Evolutionary conservation across 371 early-diverging fungal genomes (phyloP), one percentile per base, ranked within the genome.

Genomic region (Actinomucor elegans): DNA sequence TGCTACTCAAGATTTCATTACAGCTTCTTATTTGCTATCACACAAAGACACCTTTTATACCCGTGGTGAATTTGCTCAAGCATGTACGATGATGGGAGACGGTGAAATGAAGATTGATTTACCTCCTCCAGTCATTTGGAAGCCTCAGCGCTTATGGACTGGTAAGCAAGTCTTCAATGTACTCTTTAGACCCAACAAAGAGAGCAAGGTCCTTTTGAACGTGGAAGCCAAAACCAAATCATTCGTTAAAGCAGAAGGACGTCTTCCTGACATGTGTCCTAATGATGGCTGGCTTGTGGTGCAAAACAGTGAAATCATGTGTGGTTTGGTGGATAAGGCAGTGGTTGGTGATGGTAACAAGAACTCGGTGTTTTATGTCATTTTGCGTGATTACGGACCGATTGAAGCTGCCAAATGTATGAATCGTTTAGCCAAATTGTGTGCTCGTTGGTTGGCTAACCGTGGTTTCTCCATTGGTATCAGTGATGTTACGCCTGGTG

Each of bases 1-100:
- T 17, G 97, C 98, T 27, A 99, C 96, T 23, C 99, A 99, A 76
- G 99, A 99, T 87, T 99, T 99, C 80, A 95, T 99, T 59, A 99
- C 99, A 4, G 94, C 96, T 1, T 82, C 94, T 8, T 99, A 94
- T 65, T 75, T 99, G 43, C 70, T 99, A 37, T 94, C 99, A 6
- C 80, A 87, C 61, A 92, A 92, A 68, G 98, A 99, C 70, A 79
- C 84, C 10, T 98, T 99, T 70, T 98, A 96, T 78, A 90, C 91
- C 73, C 90, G 97, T n/a, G 72, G 92, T 29, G 90, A 93, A 74
- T 94, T 99, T 73, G 77, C 86, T 20, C 96, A 97, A 72, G 85
- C 96, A 20, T 88, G 90, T 51, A 87, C 91, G 24, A 93, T 90
- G 77, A 82, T 93, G 81, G 77, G 84, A 29, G 94, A 96, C 59